Base-by-base conservation (phyloP, 192 early-diverging fungal species). In the Umbelopsis sp. region DNA sequence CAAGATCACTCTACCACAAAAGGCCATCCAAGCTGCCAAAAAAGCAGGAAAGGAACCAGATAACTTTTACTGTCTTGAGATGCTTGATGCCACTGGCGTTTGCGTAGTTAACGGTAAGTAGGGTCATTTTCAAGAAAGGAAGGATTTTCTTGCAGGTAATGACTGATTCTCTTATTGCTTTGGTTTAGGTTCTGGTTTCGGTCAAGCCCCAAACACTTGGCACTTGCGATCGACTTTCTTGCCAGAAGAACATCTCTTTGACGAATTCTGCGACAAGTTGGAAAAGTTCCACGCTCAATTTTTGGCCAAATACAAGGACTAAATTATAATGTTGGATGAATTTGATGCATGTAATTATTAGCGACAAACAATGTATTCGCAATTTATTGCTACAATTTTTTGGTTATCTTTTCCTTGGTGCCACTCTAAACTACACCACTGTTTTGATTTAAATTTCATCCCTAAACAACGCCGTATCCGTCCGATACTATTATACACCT, bases 161-260 rank as follows among this genome's bases (percentile, higher is more conserved):
- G 6, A 12, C 9, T 53, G 31, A 65, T n/a, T 43, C 4, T 45
- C 0, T 0, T 22, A 21, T 44, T 0, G 8, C 38, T 44, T 0
- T 24, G 2, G 34, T 38, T 0, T 66, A 45, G 36, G 36, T 11
- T 90, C 87, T 36, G 97, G 97, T 38, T 99, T 99, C 74, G 90
- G 92, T 45, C 97, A 99, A 84, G 86, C 87, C 41, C 83, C 88
- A 2, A 92, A 89, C 21, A 99, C 95, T 5, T 96, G 86, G 82
- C 97, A 99, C 82, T 98, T 99, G 89, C 88, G 97, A 71, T 92
- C 91, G 67, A 98, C 97, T 8, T 99, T 99, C 84, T 78, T 99
- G 80, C 96, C 97, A 22, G 94, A 92, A 11, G 95, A 97, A 81
- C 83, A 96, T 47, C 81, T 95, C 36, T 95, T 99, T 91, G 96